Evolutionary conservation across 1,139 yeast species (phyloP), one percentile per base, ranked within the genome.

Genomic region (Yamadazyma friedrichii): DNA sequence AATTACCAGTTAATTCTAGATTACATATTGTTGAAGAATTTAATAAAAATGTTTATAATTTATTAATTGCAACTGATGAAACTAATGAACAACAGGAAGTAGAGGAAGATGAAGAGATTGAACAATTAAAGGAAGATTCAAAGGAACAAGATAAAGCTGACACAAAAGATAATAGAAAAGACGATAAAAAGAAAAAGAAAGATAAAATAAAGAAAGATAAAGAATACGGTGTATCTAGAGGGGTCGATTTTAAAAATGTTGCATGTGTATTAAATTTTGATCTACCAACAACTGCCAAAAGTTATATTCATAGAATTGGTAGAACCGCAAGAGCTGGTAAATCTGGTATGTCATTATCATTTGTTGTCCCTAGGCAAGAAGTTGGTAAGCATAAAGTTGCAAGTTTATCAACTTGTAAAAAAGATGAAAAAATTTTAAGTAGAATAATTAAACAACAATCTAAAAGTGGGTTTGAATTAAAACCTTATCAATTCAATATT

Each of bases 311-410:
- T 63, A 80, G 99, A 59, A 79, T 94, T 36, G 99, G 99, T 39
- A 82, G 99, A 70, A 93, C 99, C 2, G 98, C 98, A 4, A 82
- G 99, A 64, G 98, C 96, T 6, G 96, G 96, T 38, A 88, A 88
- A 60, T 75, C 95, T 1, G 99, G 99, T 44, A 91, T 89, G 80
- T 86, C 98, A 0, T 75, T 94, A 45, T 89, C 98, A 24, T 93
- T 93, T 67, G 94, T 93, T 12, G 88, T 93, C 24, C 89, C 95
- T 13, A 66, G 70, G 31, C 85, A 82, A 45, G 91, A 88, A 56
- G 84, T 84, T 65, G 97, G 96, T 28, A 88, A 88, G 56, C 97
- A 93, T 65, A 88, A 84, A 59, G 79, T 84, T 29, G 91, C 98
- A 1, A 71, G 80, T 39, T 72, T 88, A 48, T 61, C 76, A 28